These are phyloP conservation scores for Lentithecium fluviatile DNA, from an alignment of 495 filamentous ascomycete species.

Conservation along the genomic window DNA sequence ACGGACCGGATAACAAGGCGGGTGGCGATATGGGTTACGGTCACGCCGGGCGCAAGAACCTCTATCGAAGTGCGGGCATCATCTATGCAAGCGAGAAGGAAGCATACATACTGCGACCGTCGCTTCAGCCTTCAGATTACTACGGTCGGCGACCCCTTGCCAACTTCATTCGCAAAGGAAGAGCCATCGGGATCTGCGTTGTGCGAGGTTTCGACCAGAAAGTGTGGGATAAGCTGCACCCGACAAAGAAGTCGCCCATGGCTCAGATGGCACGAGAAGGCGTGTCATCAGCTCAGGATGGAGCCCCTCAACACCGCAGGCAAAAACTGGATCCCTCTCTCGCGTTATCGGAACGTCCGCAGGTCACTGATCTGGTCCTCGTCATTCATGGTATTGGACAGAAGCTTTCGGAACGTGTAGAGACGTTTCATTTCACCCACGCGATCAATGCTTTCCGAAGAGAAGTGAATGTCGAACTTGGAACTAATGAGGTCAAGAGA, in stretches of 20 bases:
- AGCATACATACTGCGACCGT: slow-evolving; percentile 79
- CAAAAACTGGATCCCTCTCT: slow-evolving; percentile 41
- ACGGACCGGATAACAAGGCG: slow-evolving; percentile 45
- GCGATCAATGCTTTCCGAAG: slow-evolving; percentile 89
- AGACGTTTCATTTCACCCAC: slow-evolving; percentile 96
- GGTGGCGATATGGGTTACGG: slow-evolving; percentile 40
- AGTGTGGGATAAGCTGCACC: slow-evolving; percentile 74
- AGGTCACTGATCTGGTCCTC: slow-evolving; percentile 81
- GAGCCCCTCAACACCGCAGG: slow-evolving; percentile 37
- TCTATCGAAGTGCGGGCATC: slow-evolving; percentile 69
- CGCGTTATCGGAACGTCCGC: slow-evolving; percentile 61
- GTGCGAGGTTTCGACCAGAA: slow-evolving; percentile 80
- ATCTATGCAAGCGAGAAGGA: slow-evolving; percentile 74
- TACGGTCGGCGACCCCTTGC: slow-evolving; percentile 73
- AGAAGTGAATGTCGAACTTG: slow-evolving; percentile 79
- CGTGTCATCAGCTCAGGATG: slow-evolving; percentile 41
- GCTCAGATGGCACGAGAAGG: slow-evolving; percentile 53
- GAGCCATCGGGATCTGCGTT: slow-evolving; percentile 78
- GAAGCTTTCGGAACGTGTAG: slow-evolving; percentile 91
- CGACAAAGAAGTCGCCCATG: slow-evolving; percentile 52
- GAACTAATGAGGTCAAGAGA: slow-evolving; percentile 66
- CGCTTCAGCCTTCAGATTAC: slow-evolving; percentile 74
- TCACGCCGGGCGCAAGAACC: slow-evolving; percentile 36
- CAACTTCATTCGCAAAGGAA: slow-evolving; percentile 76
- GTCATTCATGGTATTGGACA: slow-evolving; percentile 96